A percentile compares a stretch with the other conserved stretches of the same genome.
These are phyloP conservation scores for Harringtonia lauricola DNA, from an alignment of 2,329 filamentous ascomycete genomes.

Conservation along the genomic window DNA sequence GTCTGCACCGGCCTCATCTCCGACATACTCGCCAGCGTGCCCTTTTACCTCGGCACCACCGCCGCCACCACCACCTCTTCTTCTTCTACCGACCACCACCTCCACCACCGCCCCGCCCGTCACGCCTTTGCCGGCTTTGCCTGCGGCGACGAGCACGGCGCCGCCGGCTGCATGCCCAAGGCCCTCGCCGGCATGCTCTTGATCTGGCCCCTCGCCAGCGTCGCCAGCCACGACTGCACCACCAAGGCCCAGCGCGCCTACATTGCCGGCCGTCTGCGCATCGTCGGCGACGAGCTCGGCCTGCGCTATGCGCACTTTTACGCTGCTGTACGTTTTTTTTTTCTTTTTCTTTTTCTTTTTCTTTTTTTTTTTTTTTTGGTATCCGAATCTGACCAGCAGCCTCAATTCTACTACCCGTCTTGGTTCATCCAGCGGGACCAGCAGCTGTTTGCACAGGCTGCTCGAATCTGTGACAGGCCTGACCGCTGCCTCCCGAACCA, in stretches of 20 bases:
- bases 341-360: neutral
- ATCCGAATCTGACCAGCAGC: conserved; percentile 20
- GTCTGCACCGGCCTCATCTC: conserved; percentile 41
- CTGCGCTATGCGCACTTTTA: conserved; percentile 46
- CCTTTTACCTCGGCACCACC: conserved; percentile 43
- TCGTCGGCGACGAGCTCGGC: conserved; percentile 43
- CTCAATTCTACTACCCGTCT: conserved; percentile 46
- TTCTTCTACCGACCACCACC: too few species aligned
- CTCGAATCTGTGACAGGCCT: too few species aligned
- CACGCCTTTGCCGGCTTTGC: conserved; percentile 26
- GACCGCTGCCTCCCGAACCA: too few species aligned
- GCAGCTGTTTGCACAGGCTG: too few species aligned
- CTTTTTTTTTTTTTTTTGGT: neutral
- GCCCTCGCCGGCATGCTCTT: conserved; percentile 46
- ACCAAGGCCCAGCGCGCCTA: conserved; percentile 49
- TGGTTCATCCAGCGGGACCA: conserved; percentile 46
- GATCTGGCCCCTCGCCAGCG: conserved; percentile 45
- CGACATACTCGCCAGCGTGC: conserved; percentile 48
- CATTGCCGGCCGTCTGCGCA: conserved; percentile 39
- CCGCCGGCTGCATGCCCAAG: conserved; percentile 32
- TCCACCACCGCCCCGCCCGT: neutral
- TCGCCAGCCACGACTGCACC: conserved; percentile 44
- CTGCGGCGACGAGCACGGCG: conserved; percentile 27
- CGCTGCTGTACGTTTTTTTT: conserved; percentile 31
- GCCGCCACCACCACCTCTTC: neutral